Conservation (phyloP, 768 basidiomycete species). For the Kockovaella imperatae region DNA sequence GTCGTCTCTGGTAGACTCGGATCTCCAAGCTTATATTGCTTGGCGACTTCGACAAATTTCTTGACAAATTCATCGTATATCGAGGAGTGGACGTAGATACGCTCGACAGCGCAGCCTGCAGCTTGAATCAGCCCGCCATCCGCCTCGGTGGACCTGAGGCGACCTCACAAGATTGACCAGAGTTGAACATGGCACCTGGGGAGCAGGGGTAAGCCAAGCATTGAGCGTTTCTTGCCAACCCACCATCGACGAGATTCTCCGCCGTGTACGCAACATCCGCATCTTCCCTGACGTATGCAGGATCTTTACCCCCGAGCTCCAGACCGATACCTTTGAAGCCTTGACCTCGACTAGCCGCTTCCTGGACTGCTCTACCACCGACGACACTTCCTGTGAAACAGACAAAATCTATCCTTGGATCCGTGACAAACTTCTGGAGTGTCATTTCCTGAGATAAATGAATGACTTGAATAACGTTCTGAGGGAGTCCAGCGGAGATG, state of each 20-base stretch:
- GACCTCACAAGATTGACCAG: constrained; percentile 75
- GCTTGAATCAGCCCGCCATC: not conserved
- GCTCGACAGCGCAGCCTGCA: constrained; percentile 70
- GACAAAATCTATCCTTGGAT: constrained; percentile 67
- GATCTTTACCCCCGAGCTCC: constrained; percentile 97
- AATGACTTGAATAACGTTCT: constrained; percentile 53
- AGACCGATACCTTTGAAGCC: constrained; percentile 82
- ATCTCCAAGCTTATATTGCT: constrained; percentile 81
- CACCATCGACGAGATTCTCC: constrained; percentile 83
- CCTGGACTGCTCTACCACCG: constrained; percentile 66
- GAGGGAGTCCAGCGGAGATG: constrained; percentile 67
- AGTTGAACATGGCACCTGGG: constrained; percentile 86
- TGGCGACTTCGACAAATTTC: constrained; percentile 63
- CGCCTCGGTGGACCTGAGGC: not conserved
- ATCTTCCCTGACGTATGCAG: constrained; percentile 86
- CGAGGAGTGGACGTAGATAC: constrained; percentile 86
- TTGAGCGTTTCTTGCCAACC: constrained; percentile 13
- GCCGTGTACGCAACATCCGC: constrained; percentile 76
- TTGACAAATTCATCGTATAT: constrained; percentile 72
- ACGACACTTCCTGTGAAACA: constrained; percentile 84
- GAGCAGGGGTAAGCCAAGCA: not conserved
- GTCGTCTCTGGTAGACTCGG: constrained; percentile 66
- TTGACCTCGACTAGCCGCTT: constrained; percentile 56
- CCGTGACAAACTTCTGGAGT: constrained; percentile 59
- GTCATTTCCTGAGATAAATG: constrained; percentile 46